These are phyloP conservation scores for Gossypium mustelinum DNA, from an alignment of 345 rosid species.

Conservation along the genomic window DNA sequence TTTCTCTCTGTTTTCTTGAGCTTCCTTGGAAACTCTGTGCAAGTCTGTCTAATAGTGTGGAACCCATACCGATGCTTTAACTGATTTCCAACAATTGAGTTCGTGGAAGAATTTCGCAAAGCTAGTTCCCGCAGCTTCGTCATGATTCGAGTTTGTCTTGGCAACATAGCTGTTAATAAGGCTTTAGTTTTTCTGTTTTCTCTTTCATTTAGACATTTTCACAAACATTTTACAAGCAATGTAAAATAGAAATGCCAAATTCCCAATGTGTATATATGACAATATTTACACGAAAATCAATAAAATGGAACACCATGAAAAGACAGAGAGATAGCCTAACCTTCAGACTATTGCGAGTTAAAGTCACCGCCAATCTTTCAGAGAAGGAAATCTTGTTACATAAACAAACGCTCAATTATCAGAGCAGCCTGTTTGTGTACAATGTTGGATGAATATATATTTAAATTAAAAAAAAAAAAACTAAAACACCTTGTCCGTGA, in stretches of 20 bases:
- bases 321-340: not conserved
- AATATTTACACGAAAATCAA: not conserved
- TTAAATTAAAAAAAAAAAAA: too few relatives aligned
- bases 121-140: not conserved
- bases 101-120: slow-evolving; percentile 7
- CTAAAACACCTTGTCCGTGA: too few relatives aligned
- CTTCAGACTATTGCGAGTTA: not conserved
- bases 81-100: not conserved
- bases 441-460: too few relatives aligned
- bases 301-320: not conserved
- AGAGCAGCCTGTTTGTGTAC: not conserved
- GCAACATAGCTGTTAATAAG: slow-evolving; percentile 21
- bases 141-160: not conserved
- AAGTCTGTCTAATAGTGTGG: slow-evolving; percentile 20
- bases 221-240: slow-evolving; percentile 6
- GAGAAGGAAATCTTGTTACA: not conserved
- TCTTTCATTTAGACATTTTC: not conserved
- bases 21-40: slow-evolving; percentile 32
- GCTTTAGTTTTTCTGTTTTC: not conserved
- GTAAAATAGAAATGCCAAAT: not conserved
- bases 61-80: slow-evolving; percentile 18
- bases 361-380: not conserved
- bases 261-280: not conserved
- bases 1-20: slow-evolving; percentile 40
- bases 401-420: not conserved